phyloP scores from a whole-genome alignment of 208 protist species.

The Vickermania spadyakhi region DNA sequence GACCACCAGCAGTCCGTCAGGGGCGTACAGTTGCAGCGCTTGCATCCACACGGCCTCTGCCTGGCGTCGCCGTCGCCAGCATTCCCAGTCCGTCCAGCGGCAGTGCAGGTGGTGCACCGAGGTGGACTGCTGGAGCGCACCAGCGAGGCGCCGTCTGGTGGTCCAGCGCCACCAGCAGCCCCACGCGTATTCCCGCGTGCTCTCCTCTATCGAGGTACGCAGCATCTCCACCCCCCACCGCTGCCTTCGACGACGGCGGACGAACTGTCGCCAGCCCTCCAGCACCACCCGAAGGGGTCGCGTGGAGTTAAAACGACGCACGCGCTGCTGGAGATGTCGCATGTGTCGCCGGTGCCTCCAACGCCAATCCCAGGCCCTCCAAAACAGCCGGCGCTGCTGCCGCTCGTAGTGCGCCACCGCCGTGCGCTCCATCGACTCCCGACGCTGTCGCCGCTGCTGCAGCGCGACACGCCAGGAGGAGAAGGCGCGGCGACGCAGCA shows the following conservation, averaged over 20 bases:
- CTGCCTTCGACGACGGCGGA: background rate
- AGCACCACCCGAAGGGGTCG: background rate
- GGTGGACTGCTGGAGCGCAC: background rate
- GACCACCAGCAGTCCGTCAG: no score
- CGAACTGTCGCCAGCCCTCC: background rate
- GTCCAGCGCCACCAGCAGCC: background rate
- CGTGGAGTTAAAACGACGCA: background rate
- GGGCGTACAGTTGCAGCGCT: no score
- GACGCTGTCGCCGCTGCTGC: background rate
- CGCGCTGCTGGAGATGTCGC: background rate
- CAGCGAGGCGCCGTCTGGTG: background rate
- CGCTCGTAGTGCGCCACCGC: background rate
- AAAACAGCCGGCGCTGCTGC: background rate
- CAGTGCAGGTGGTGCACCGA: background rate
- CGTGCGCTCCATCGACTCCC: background rate
- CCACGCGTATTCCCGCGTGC: background rate
- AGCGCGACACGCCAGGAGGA: constrained; percentile 4
- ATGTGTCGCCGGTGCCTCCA: background rate
- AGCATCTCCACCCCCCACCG: background rate
- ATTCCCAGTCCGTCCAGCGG: background rate
- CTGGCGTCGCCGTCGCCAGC: no score
- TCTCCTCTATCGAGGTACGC: background rate
- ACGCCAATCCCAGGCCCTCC: background rate
- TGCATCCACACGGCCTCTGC: no score
- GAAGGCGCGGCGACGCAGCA: constrained; percentile 3